Conservation (phyloP, 106 monocot species). For the Acanthochlamys bracteata region DNA sequence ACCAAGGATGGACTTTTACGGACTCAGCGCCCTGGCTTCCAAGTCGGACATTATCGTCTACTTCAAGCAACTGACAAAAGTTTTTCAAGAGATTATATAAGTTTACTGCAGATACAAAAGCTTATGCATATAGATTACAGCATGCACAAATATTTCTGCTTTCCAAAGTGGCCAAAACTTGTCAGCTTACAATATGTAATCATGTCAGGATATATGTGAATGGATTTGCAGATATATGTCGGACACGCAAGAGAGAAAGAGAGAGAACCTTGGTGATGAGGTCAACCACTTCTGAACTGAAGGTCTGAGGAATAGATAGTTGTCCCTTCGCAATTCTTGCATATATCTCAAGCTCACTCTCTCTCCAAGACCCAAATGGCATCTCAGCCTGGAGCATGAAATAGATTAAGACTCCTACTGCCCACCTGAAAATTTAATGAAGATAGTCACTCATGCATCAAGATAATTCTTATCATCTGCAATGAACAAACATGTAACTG, state of each 20-base stretch:
- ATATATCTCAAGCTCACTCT: constrained; percentile 66
- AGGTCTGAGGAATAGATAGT: constrained; percentile 55
- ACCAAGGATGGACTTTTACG: constrained; percentile 75
- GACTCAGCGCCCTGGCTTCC: constrained; percentile 49
- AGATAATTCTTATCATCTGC: background rate
- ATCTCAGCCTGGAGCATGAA: constrained; percentile 88
- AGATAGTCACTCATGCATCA: background rate
- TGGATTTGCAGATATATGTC: no score
- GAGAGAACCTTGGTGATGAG: constrained; percentile 75
- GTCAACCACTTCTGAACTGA: constrained; percentile 65
- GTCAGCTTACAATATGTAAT: no score
- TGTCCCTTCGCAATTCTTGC: constrained; percentile 83
- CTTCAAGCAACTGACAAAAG: constrained; percentile 63
- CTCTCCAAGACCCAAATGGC: constrained; percentile 95
- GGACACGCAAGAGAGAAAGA: background rate
- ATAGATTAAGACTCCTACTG: constrained; percentile 83
- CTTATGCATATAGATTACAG: no score
- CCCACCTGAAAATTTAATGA: constrained; percentile 56
- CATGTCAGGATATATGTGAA: no score
- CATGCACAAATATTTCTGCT: no score
- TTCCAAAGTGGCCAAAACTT: background rate
- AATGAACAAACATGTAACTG: no score
- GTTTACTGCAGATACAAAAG: no score
- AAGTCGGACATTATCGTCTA: constrained; percentile 55
- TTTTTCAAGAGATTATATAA: background rate